Evolutionary conservation across 768 basidiomycete genomes (phyloP).

Genomic region (Russula sp.): DNA sequence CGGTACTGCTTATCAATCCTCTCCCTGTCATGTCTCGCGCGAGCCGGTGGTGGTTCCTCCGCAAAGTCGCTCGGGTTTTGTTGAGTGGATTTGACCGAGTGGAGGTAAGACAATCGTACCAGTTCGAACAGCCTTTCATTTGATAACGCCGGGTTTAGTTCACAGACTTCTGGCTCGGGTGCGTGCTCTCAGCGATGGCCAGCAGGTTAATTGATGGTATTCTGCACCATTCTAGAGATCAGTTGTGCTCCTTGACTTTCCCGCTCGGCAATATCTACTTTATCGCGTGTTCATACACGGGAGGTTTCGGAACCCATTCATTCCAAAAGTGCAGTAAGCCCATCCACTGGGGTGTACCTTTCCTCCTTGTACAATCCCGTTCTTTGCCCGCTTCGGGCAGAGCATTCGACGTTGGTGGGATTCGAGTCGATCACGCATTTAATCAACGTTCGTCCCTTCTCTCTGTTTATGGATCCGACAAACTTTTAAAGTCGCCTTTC

Average conservation of each 20-base stretch:
- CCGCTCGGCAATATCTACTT: conserved; percentile 70
- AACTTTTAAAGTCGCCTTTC: conserved; percentile 8
- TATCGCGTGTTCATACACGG: conserved; percentile 68
- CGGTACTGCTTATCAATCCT: conserved; percentile 68
- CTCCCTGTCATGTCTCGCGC: conserved; percentile 59
- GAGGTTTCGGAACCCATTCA: conserved; percentile 52
- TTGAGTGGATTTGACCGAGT: conserved; percentile 68
- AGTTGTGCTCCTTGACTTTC: conserved; percentile 77
- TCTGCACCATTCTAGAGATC: conserved; percentile 51
- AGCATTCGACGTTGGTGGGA: conserved; percentile 85
- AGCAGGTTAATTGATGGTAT: neutral
- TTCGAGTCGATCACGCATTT: conserved; percentile 73
- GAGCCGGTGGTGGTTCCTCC: conserved; percentile 81
- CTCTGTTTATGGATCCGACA: conserved; percentile 1
- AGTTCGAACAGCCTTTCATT: neutral
- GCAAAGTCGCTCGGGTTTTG: conserved; percentile 58
- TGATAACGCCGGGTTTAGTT: conserved; percentile 46
- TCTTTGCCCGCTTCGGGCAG: conserved; percentile 76
- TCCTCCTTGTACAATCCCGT: conserved; percentile 61
- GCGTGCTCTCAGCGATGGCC: conserved; percentile 31
- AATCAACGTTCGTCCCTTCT: conserved; percentile 63
- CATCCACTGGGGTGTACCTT: conserved; percentile 59
- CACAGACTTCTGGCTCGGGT: conserved; percentile 90
- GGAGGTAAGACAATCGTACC: conserved; percentile 54
- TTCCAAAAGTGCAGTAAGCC: conserved; percentile 44